Percentiles rank a stretch among this genome's conserved stretches.
These are phyloP conservation scores for Coemansia sp. DNA, from an alignment of 192 early-diverging fungal species.

Conservation along the genomic window DNA sequence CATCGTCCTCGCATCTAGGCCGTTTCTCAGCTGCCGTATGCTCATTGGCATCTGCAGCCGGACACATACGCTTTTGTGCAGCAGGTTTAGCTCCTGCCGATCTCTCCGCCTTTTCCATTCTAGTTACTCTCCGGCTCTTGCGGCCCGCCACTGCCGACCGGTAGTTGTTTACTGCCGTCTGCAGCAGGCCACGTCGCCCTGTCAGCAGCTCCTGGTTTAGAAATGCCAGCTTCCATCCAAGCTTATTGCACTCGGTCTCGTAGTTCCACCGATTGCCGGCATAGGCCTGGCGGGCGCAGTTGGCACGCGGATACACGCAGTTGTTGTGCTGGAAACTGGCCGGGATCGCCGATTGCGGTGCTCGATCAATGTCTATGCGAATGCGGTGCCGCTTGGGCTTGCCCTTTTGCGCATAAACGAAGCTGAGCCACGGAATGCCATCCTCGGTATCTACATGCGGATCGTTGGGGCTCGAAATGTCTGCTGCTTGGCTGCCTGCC, in stretches of 20 bases:
- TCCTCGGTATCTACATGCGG: conserved; percentile 31
- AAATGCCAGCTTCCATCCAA: conserved; percentile 82
- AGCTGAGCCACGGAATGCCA: conserved; percentile 38
- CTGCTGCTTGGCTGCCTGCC: neutral
- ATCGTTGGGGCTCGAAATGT: conserved; percentile 9
- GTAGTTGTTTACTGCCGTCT: conserved; percentile 81
- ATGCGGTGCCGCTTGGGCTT: conserved; percentile 59
- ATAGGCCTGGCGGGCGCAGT: conserved; percentile 60
- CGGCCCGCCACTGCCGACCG: conserved; percentile 67
- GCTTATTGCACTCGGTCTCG: conserved; percentile 80
- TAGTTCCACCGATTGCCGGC: conserved; percentile 82
- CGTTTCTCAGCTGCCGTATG: neutral
- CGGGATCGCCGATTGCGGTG: conserved; percentile 43
- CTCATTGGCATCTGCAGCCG: neutral
- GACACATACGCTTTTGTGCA: conserved; percentile 13
- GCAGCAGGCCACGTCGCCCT: conserved; percentile 73
- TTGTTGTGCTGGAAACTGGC: conserved; percentile 67
- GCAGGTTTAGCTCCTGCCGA: neutral
- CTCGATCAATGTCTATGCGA: conserved; percentile 70
- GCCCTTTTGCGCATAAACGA: conserved; percentile 59
- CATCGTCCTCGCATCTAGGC: neutral
- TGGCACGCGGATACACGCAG: conserved; percentile 83
- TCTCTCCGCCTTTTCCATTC: conserved; percentile 65
- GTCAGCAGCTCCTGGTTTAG: conserved; percentile 66
- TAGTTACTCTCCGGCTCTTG: conserved; percentile 68